Percentiles rank a stretch among this genome's conserved stretches.
Evolutionary conservation across 2,329 filamentous ascomycete genomes (phyloP).

Genomic region (Fusarium sp.): DNA sequence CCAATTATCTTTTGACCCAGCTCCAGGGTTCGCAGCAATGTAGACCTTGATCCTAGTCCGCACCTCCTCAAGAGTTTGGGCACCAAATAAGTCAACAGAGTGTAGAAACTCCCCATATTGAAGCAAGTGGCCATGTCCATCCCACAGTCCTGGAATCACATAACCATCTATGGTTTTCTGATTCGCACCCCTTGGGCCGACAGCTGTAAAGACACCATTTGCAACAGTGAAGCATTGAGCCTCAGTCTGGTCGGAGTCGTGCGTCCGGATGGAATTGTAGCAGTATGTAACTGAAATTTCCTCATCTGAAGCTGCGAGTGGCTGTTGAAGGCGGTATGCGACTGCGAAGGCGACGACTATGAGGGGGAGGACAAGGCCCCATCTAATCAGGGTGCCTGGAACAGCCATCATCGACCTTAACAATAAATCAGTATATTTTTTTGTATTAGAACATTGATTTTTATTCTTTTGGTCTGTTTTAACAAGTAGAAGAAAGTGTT

Average conservation of each 20-base stretch:
- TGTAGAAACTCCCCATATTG: constrained; percentile 77
- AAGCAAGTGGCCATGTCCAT: constrained; percentile 76
- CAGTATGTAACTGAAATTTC: constrained; percentile 51
- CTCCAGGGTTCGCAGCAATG: constrained; percentile 61
- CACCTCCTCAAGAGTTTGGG: constrained; percentile 67
- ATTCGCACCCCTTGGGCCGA: constrained; percentile 56
- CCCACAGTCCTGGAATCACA: constrained; percentile 77
- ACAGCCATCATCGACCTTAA: constrained; percentile 21
- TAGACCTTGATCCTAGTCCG: constrained; percentile 66
- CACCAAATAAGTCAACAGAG: constrained; percentile 74
- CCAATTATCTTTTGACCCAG: constrained; percentile 70
- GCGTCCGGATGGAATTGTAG: constrained; percentile 57
- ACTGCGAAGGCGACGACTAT: constrained; percentile 53
- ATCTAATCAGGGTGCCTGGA: constrained; percentile 40
- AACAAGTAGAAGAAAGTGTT: not conserved
- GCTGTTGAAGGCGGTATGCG: constrained; percentile 49
- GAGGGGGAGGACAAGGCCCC: constrained; percentile 51
- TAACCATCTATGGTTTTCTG: constrained; percentile 58
- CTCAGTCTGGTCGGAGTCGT: constrained; percentile 52
- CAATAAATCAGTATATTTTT: not conserved
- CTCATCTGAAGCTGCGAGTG: constrained; percentile 27
- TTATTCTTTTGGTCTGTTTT: too few relatives aligned
- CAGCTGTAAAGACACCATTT: constrained; percentile 64
- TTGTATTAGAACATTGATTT: too few relatives aligned
- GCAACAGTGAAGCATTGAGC: constrained; percentile 69